A percentile compares a stretch with the other conserved stretches of the same genome.
These are phyloP conservation scores for Fusarium sp. DNA, from an alignment of 2,329 filamentous ascomycete species.

Conservation along the genomic window DNA sequence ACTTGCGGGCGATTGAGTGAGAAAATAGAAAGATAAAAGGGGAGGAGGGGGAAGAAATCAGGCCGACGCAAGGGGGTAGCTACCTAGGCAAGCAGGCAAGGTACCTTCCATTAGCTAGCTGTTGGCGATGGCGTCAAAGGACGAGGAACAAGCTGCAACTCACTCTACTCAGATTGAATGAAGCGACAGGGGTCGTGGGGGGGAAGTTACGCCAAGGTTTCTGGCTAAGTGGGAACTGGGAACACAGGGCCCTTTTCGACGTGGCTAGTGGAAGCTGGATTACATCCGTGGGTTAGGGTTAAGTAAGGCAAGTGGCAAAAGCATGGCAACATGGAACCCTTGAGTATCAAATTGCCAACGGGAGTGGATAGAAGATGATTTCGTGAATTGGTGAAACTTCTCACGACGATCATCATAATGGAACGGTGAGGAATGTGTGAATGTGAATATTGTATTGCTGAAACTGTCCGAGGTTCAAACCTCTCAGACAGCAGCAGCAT, in stretches of 20 bases:
- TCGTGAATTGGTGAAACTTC: not conserved
- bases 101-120: constrained; percentile 5
- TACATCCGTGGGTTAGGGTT: constrained; percentile 42
- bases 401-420: not conserved
- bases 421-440: not conserved
- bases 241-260: constrained; percentile 22
- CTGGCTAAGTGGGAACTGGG: constrained; percentile 36
- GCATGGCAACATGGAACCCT: not conserved
- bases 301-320: constrained; percentile 5
- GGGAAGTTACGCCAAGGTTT: constrained; percentile 18
- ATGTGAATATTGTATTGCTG: not conserved
- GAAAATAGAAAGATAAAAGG: not conserved
- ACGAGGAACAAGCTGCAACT: constrained; percentile 24
- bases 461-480: not conserved
- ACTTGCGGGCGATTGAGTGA: constrained; percentile 6
- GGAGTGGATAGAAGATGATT: not conserved
- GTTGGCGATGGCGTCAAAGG: constrained; percentile 45
- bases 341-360: constrained; percentile 5
- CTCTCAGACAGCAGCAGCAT: not conserved
- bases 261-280: constrained; percentile 30
- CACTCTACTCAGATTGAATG: constrained; percentile 18
- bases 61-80: constrained; percentile 26
- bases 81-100: constrained; percentile 1
- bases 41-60: constrained; percentile 5
- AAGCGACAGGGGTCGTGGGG: constrained; percentile 38